A percentile compares a stretch with the other conserved stretches of the same genome.
phyloP scores from a whole-genome alignment of 306 rosid species.

The Cicer judaicum region DNA sequence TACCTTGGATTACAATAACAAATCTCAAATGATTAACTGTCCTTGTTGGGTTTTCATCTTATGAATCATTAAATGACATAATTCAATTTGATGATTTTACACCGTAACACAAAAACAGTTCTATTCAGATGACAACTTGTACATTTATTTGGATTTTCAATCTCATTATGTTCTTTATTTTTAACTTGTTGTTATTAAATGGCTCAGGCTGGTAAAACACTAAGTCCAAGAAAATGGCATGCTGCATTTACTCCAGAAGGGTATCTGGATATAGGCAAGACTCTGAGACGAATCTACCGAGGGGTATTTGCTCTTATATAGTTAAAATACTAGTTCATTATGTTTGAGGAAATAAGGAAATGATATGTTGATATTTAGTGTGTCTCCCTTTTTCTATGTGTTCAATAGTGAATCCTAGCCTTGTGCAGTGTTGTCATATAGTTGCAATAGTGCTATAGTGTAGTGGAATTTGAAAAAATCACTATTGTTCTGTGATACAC shows the following conservation, averaged over 20 bases:
- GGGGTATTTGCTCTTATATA: slow-evolving; percentile 69
- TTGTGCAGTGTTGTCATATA: too few species aligned
- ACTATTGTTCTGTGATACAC: too few species aligned
- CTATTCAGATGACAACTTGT: slow-evolving; percentile 1
- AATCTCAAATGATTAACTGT: slow-evolving; percentile 19
- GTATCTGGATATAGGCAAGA: slow-evolving; percentile 81
- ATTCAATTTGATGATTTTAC: slow-evolving; percentile 23
- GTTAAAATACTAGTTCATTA: slow-evolving; percentile 43
- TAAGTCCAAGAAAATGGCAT: slow-evolving; percentile 93
- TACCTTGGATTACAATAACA: slow-evolving; percentile 32
- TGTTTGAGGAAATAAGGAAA: slow-evolving; percentile 22
- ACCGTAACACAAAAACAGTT: neutral
- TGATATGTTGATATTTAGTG: slow-evolving; percentile 14
- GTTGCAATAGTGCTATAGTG: too few species aligned
- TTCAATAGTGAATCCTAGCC: slow-evolving; percentile 24
- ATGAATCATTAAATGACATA: slow-evolving; percentile 13
- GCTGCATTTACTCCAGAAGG: slow-evolving; percentile 88
- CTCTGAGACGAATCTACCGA: slow-evolving; percentile 77
- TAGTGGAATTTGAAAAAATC: too few species aligned
- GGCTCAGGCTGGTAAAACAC: slow-evolving; percentile 89
- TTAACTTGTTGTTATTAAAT: slow-evolving; percentile 33
- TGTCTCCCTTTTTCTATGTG: slow-evolving; percentile 20
- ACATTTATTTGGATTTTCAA: slow-evolving; percentile 31
- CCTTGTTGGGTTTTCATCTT: slow-evolving; percentile 30
- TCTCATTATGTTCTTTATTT: slow-evolving; percentile 10